Base-by-base conservation (phyloP, 257 asterid genomes). In the Nyctanthes arbortristis region DNA sequence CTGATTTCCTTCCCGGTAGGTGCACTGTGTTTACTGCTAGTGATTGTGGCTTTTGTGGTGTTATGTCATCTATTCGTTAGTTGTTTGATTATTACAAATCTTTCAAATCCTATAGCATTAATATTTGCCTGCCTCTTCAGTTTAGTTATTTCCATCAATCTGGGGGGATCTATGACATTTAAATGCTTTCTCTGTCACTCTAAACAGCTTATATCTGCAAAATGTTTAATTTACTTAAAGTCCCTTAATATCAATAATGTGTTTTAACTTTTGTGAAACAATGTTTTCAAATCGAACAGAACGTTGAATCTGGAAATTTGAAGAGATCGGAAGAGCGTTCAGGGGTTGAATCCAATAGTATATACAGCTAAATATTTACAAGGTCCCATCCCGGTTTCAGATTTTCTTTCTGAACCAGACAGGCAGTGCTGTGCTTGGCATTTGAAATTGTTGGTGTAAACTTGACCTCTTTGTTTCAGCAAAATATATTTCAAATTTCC, bases 1-100 rank as follows among this genome's bases (percentile, higher is more conserved):
- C 91, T 6, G 13, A 36, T 60, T 78, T 90, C 65, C 87, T 90
- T 72, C 93, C 96, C 29, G 96, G 96, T 85, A 73, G 32, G 57
- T 20, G 28, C 32, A 20, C 18, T 65, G 12, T 8, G 5, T 0
- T 54, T 5, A 27, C 20, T 24, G 5, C 54, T 12, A 52, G 59
- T 20, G 13, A 7, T 34, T 33, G 5, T 32, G n/a, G n/a, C 40
- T 45, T 18, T n/a, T 28, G 16, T 61, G 45, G 6, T 3, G 4
- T 5, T 18, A 31, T 14, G 33, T 18, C 29, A 25, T 32, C 5
- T 11, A 25, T 4, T 57, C 18, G 25, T 13, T 57, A 27, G 34
- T 57, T 27, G 3, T 5, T 11, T 16, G 12, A 30, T 3, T 34
- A 30, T 30, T 59, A 10, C 29, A n/a, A n/a, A n/a, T 34, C 14